phyloP scores from a whole-genome alignment of 2,329 filamentous ascomycete genomes.

The Fusarium paranaense region DNA sequence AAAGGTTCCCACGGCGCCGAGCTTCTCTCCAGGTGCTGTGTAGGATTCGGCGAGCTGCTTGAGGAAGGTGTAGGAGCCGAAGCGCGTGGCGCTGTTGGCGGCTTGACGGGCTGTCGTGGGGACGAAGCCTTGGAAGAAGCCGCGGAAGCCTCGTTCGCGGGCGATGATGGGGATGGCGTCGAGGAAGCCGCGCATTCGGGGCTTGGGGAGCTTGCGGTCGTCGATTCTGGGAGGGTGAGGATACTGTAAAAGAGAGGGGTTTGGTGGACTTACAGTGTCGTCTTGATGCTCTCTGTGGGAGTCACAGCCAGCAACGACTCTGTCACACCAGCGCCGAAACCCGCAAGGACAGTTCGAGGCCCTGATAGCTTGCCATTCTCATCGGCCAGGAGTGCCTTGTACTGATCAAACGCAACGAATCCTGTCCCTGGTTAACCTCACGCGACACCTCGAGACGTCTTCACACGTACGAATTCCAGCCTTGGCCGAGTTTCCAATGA shows the following conservation, averaged over 20 bases:
- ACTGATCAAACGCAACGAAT: constrained; percentile 96
- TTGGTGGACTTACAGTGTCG: constrained; percentile 73
- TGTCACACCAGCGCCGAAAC: constrained; percentile 94
- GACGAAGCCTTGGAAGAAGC: constrained; percentile 97
- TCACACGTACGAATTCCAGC: constrained; percentile 84
- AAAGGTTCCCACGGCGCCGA: constrained; percentile 89
- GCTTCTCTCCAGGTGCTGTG: constrained; percentile 92
- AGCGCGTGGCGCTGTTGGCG: constrained; percentile 92
- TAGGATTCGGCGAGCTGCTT: constrained; percentile 94
- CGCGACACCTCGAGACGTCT: background rate
- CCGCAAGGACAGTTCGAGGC: constrained; percentile 89
- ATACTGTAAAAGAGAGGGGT: background rate
- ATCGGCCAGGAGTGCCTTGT: constrained; percentile 86
- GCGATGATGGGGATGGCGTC: constrained; percentile 90
- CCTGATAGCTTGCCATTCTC: constrained; percentile 89
- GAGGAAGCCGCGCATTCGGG: constrained; percentile 90
- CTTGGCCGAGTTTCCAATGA: constrained; percentile 96
- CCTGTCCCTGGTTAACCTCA: constrained; percentile 41
- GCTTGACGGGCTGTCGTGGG: constrained; percentile 95
- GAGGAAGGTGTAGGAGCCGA: constrained; percentile 89
- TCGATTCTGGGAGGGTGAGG: constrained; percentile 75
- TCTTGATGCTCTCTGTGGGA: constrained; percentile 98
- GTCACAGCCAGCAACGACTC: constrained; percentile 95
- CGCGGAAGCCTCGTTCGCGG: constrained; percentile 85
- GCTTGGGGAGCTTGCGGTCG: constrained; percentile 87